Conservation (phyloP, 768 basidiomycete species). For the Dendrothele bispora region DNA sequence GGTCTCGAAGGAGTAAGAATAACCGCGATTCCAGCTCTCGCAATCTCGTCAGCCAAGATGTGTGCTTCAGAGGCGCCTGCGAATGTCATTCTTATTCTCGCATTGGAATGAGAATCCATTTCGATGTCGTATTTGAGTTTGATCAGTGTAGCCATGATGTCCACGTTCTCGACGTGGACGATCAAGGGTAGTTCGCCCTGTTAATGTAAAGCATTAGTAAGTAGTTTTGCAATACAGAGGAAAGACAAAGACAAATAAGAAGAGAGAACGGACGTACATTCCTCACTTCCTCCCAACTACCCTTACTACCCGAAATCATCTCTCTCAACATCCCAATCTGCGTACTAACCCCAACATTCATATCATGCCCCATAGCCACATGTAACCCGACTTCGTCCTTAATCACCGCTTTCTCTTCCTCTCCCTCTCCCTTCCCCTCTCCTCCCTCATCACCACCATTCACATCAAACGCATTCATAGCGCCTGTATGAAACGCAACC, state of each 20-base stretch:
- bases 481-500: slow-evolving; percentile 64
- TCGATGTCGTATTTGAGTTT: slow-evolving; percentile 68
- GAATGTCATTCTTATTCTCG: slow-evolving; percentile 58
- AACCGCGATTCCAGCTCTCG: slow-evolving; percentile 44
- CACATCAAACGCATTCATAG: slow-evolving; percentile 57
- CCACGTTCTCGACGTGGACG: slow-evolving; percentile 66
- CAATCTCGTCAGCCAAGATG: slow-evolving; percentile 69
- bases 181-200: slow-evolving; percentile 66
- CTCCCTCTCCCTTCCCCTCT: too few species aligned
- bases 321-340: slow-evolving; percentile 74
- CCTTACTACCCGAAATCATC: slow-evolving; percentile 48
- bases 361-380: slow-evolving; percentile 54
- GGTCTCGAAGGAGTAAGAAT: slow-evolving; percentile 58
- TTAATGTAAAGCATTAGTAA: not conserved
- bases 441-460: too few species aligned
- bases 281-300: slow-evolving; percentile 72
- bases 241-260: not conserved
- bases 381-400: slow-evolving; percentile 68
- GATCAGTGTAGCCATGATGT: slow-evolving; percentile 78
- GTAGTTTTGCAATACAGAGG: slow-evolving; percentile 1
- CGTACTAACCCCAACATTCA: slow-evolving; percentile 65
- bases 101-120: slow-evolving; percentile 25
- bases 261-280: slow-evolving; percentile 42
- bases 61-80: slow-evolving; percentile 68
- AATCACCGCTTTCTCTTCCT: slow-evolving; percentile 61